Conservation (phyloP, 306 rosid genomes). For the Vigna reflexopilosa region DNA sequence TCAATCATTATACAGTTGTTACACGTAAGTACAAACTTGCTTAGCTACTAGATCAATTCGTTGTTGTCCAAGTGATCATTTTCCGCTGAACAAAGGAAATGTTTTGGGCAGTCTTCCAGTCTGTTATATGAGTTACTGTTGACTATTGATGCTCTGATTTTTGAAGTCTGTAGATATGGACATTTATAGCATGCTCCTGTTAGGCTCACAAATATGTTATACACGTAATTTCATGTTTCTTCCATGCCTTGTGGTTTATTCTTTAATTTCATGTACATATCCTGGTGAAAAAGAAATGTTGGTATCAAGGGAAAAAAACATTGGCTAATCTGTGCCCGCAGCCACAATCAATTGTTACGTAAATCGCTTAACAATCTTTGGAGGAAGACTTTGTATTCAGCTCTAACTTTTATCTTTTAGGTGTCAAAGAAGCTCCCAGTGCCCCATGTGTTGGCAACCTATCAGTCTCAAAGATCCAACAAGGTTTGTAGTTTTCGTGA, state of each 20-base stretch:
- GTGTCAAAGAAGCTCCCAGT: constrained; percentile 99
- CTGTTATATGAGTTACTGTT: constrained; percentile 5
- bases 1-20: not conserved
- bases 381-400: constrained; percentile 7
- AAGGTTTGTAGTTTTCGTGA: constrained; percentile 55
- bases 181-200: constrained; percentile 1
- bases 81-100: constrained; percentile 23
- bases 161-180: constrained; percentile 1
- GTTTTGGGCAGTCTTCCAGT: not conserved
- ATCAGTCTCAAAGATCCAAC: constrained; percentile 95
- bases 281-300: not conserved
- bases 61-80: constrained; percentile 1
- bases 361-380: constrained; percentile 31
- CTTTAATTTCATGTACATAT: not conserved
- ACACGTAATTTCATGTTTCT: constrained; percentile 13
- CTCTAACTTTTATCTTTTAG: constrained; percentile 52
- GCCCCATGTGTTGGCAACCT: constrained; percentile 99
- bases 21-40: not conserved
- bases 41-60: not conserved
- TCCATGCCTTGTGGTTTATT: constrained; percentile 16
- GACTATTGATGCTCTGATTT: constrained; percentile 11
- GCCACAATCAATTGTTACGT: constrained; percentile 5
- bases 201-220: constrained; percentile 16
- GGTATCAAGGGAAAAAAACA: not conserved
- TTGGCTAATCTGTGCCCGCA: not conserved